Evolutionary conservation across 2,329 filamentous ascomycete species (phyloP).

Genomic region (Didymella lethalis): DNA sequence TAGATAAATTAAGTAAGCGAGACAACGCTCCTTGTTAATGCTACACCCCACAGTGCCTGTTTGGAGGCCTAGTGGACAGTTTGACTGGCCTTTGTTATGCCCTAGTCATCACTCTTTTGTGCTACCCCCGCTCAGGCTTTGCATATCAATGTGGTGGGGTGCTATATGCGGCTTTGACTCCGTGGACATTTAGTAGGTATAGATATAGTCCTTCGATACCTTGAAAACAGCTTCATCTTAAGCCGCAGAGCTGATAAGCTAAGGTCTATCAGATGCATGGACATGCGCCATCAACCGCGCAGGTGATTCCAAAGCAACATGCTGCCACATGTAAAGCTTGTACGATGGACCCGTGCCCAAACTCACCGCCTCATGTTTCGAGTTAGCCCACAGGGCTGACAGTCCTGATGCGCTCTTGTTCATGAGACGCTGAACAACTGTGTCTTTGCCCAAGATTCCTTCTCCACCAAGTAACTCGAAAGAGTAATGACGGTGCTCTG

Average conservation of each 20-base stretch:
- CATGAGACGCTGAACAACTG: not conserved
- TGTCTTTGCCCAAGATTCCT: not conserved
- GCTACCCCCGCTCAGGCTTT: too few species aligned
- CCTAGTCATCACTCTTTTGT: too few species aligned
- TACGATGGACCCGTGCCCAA: not conserved
- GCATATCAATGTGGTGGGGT: too few species aligned
- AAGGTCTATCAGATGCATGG: not conserved
- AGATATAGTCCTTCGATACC: too few species aligned
- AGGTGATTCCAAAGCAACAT: constrained; percentile 4
- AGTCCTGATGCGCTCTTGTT: not conserved
- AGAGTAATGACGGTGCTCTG: constrained; percentile 21
- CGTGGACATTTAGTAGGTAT: too few species aligned
- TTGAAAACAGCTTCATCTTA: not conserved
- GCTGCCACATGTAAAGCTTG: constrained; percentile 11
- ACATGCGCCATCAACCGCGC: constrained; percentile 12
- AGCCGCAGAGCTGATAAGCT: not conserved
- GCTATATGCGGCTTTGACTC: too few species aligned
- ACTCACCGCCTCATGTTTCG: not conserved
- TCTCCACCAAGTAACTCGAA: constrained; percentile 5
- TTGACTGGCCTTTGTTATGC: too few species aligned
- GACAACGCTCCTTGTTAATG: too few species aligned
- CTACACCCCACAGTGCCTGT: too few species aligned
- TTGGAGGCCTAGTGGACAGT: too few species aligned
- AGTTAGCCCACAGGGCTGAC: not conserved
- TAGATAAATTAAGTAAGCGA: too few species aligned